These are phyloP conservation scores for Mrakia hoshinonis DNA, from an alignment of 768 basidiomycete genomes.

Conservation along the genomic window DNA sequence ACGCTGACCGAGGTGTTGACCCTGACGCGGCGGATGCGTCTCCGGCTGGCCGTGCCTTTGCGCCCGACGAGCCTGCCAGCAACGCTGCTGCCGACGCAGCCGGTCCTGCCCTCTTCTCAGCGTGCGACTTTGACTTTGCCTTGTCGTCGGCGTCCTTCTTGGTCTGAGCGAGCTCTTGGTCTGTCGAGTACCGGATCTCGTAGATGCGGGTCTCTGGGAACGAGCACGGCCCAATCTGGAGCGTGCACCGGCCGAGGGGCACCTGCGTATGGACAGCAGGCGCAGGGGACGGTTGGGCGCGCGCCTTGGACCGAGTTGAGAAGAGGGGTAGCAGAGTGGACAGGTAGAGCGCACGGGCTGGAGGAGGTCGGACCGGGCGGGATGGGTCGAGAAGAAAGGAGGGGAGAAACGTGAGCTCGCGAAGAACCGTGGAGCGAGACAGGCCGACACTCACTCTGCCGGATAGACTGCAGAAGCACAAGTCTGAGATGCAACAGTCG, in stretches of 20 bases:
- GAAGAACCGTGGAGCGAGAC: not conserved
- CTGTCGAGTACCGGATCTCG: conserved; percentile 52
- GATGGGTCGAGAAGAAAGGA: not conserved
- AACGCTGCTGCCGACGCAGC: not conserved
- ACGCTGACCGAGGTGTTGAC: not conserved
- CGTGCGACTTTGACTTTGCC: not conserved
- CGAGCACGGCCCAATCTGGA: conserved; percentile 66
- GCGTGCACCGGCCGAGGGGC: conserved; percentile 57
- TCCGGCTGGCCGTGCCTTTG: too few species aligned
- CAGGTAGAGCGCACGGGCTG: conserved; percentile 52
- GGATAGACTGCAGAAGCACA: not conserved
- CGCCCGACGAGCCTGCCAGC: too few species aligned
- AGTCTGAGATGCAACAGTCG: not conserved
- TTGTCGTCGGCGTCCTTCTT: conserved; percentile 1
- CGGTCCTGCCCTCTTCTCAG: not conserved
- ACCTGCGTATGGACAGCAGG: conserved; percentile 56
- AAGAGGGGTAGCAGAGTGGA: conserved; percentile 64
- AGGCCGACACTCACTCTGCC: conserved; percentile 2
- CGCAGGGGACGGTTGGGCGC: conserved; percentile 49
- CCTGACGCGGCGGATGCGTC: not conserved
- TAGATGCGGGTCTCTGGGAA: conserved; percentile 62
- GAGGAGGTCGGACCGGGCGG: conserved; percentile 24
- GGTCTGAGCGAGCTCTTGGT: not conserved
- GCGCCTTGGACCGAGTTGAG: conserved; percentile 55
- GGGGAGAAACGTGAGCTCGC: not conserved